Evolutionary conservation across 1,139 yeast species (phyloP).

Genomic region (Suhomyces taliae): DNA sequence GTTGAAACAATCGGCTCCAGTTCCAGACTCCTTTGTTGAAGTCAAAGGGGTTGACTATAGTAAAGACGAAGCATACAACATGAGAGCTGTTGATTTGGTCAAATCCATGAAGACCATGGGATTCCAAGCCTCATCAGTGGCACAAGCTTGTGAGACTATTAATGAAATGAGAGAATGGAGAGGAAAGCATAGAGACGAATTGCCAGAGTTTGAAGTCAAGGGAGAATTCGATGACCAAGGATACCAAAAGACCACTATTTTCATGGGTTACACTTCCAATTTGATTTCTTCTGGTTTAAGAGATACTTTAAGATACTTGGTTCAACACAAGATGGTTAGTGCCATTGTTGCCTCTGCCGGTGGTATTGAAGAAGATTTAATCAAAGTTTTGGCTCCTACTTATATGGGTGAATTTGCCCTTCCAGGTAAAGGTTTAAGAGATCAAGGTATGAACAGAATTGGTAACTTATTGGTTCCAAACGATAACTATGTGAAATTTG

Average conservation of each 20-base stretch:
- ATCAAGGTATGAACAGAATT: constrained; percentile 95
- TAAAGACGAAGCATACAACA: constrained; percentile 61
- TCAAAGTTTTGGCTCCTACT: constrained; percentile 94
- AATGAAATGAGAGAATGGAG: constrained; percentile 91
- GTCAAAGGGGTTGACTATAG: constrained; percentile 91
- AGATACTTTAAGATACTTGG: constrained; percentile 84
- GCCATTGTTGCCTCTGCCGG: constrained; percentile 97
- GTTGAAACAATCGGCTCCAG: constrained; percentile 79
- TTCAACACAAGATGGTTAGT: constrained; percentile 90
- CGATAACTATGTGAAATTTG: constrained; percentile 95
- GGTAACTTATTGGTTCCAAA: constrained; percentile 96
- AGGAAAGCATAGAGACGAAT: constrained; percentile 66
- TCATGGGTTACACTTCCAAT: constrained; percentile 96
- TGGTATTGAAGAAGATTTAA: constrained; percentile 95
- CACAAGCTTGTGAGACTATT: constrained; percentile 87
- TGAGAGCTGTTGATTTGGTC: constrained; percentile 76
- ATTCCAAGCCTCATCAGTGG: constrained; percentile 90
- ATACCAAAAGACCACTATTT: constrained; percentile 82
- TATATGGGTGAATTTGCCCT: constrained; percentile 87
- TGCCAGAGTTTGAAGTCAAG: constrained; percentile 67
- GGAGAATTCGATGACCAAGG: constrained; percentile 83
- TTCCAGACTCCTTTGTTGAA: constrained; percentile 72
- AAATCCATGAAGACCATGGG: constrained; percentile 92
- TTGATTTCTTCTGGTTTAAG: constrained; percentile 92
- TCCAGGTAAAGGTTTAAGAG: constrained; percentile 80